A percentile compares a stretch with the other conserved stretches of the same genome.
phyloP scores from a whole-genome alignment of 139 green algal species.

The Haematococcus lacustris region DNA sequence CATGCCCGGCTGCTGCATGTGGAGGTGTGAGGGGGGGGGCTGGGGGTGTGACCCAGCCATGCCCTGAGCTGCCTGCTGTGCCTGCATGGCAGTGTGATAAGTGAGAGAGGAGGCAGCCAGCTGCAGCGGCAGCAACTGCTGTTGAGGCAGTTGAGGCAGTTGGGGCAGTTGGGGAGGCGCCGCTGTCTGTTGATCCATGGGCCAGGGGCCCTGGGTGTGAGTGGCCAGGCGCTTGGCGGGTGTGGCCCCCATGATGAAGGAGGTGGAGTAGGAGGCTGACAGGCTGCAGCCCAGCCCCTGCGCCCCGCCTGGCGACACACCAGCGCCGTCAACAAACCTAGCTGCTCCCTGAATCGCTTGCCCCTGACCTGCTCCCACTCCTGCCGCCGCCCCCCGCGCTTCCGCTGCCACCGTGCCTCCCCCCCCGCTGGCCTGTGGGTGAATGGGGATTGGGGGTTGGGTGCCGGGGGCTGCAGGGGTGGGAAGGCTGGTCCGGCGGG shows the following conservation, averaged over 20 bases:
- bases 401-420: not conserved
- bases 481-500: not conserved
- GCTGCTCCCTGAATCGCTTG: not conserved
- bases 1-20: too few relatives aligned
- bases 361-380: not conserved
- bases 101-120: too few relatives aligned
- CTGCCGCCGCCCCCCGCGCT: not conserved
- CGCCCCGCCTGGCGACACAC: not conserved
- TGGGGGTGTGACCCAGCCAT: too few relatives aligned
- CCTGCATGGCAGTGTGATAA: too few relatives aligned
- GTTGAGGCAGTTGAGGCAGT: not conserved
- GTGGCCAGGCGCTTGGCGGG: not conserved
- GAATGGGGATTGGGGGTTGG: not conserved
- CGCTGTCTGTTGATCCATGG: not conserved
- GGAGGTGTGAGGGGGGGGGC: too few relatives aligned
- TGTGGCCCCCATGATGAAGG: not conserved
- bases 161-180: conserved; percentile 7
- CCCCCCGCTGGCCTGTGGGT: not conserved
- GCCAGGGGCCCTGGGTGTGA: not conserved
- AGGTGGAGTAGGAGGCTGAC: not conserved
- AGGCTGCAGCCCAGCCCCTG: not conserved
- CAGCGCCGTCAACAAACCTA: not conserved
- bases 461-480: conserved; percentile 7
- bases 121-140: conserved; percentile 1
- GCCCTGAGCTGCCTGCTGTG: conserved; percentile 9